These are phyloP conservation scores for Penicillium sp. DNA, from an alignment of 2,329 filamentous ascomycete genomes.

Conservation along the genomic window DNA sequence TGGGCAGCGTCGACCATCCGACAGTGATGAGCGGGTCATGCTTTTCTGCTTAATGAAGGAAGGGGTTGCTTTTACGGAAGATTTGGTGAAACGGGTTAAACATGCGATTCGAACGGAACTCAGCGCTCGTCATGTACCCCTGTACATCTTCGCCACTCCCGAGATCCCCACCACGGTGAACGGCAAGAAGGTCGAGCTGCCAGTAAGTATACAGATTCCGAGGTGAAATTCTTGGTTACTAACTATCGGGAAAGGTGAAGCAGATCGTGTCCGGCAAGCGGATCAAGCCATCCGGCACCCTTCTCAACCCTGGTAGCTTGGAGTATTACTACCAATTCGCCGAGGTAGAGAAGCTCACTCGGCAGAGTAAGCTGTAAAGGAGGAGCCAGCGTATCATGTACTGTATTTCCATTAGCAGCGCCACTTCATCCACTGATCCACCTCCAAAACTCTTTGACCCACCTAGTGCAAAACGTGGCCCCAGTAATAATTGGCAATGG, in stretches of 20 bases:
- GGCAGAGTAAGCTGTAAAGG: conserved; percentile 19
- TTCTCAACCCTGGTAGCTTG: conserved; percentile 72
- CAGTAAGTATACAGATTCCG: conserved; percentile 37
- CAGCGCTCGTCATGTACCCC: conserved; percentile 75
- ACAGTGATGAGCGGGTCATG: conserved; percentile 59
- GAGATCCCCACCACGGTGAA: conserved; percentile 83
- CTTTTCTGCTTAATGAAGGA: conserved; percentile 60
- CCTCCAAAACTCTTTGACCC: too few species aligned
- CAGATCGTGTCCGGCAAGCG: conserved; percentile 74
- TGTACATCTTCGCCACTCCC: conserved; percentile 73
- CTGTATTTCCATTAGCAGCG: not conserved
- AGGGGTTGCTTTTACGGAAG: conserved; percentile 8
- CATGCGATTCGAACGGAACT: conserved; percentile 63
- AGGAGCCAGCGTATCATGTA: not conserved
- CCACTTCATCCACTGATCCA: not conserved
- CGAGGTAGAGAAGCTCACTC: conserved; percentile 59
- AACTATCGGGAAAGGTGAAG: conserved; percentile 52
- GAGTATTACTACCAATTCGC: conserved; percentile 79
- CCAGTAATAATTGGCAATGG: not conserved
- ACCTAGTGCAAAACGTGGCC: conserved; percentile 8
- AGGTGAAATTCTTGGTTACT: too few species aligned
- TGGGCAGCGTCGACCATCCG: conserved; percentile 65
- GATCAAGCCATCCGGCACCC: conserved; percentile 72
- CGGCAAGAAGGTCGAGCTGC: conserved; percentile 79
- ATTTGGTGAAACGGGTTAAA: conserved; percentile 58